A percentile compares a stretch with the other conserved stretches of the same genome.
These are phyloP conservation scores for Isoetes engelmannii DNA, from an alignment of 83 land plant genomes.

Conservation along the genomic window DNA sequence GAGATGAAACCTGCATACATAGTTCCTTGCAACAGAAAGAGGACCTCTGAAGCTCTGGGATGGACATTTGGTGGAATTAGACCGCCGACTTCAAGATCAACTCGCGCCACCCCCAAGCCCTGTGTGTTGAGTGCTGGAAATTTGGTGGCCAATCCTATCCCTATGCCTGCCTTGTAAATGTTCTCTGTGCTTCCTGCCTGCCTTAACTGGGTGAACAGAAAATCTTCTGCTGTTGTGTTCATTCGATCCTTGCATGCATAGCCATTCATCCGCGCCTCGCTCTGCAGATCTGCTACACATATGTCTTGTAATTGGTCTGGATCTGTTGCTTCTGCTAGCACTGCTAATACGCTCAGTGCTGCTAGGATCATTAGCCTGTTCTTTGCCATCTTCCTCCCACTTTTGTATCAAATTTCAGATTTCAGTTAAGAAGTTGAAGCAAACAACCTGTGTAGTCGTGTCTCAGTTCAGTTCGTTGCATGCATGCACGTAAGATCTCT, in stretches of 20 bases:
- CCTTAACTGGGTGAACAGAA: background rate
- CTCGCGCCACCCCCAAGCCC: background rate
- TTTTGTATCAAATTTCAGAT: too few species aligned
- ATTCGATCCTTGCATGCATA: background rate
- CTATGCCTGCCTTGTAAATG: background rate
- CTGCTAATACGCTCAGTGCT: too few species aligned
- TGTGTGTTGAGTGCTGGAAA: constrained; percentile 1
- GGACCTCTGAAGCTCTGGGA: constrained; percentile 1
- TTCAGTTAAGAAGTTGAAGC: too few species aligned
- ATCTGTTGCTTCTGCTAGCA: background rate
- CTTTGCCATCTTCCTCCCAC: too few species aligned
- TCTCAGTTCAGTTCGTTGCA: too few species aligned
- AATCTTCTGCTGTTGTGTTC: background rate
- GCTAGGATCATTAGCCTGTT: too few species aligned
- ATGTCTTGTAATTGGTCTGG: background rate
- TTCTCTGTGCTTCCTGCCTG: background rate
- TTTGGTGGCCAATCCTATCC: background rate
- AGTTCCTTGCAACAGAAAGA: background rate
- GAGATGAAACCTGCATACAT: constrained; percentile 16
- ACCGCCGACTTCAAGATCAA: background rate
- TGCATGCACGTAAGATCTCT: too few species aligned
- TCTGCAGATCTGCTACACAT: background rate
- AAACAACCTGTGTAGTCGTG: too few species aligned
- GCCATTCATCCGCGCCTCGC: background rate
- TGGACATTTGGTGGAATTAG: background rate